Conservation (phyloP, 2,329 filamentous ascomycete species). For the Berkeleyomyces rouxiae region DNA sequence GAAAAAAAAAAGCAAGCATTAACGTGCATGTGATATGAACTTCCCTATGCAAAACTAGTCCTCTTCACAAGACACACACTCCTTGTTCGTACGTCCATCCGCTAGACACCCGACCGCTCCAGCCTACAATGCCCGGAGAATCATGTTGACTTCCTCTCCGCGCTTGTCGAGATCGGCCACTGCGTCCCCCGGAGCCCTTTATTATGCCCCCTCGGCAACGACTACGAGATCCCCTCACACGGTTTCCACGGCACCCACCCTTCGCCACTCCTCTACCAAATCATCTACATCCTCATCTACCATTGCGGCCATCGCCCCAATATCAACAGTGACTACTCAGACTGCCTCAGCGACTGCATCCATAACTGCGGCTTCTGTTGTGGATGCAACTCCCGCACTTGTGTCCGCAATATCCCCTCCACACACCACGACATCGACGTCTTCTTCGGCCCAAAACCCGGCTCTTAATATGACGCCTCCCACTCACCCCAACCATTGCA, state of each 20-base stretch:
- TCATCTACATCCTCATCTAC: slow-evolving; percentile 3
- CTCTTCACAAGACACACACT: background rate
- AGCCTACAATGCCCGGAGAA: slow-evolving; percentile 10
- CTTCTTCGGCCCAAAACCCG: background rate
- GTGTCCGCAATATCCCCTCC: background rate
- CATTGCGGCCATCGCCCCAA: background rate
- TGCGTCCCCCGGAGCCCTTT: slow-evolving; percentile 10
- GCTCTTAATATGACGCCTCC: background rate
- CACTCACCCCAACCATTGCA: background rate
- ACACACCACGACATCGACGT: background rate
- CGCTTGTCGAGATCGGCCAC: slow-evolving; percentile 11
- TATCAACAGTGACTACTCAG: background rate
- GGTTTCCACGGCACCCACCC: slow-evolving; percentile 1
- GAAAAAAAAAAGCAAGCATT: background rate
- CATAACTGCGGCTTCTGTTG: background rate
- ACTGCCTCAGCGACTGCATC: background rate
- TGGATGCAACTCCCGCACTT: background rate
- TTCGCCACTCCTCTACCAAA: slow-evolving; percentile 10
- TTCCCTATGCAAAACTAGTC: background rate
- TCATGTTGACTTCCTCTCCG: slow-evolving; percentile 14
- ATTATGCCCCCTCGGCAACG: slow-evolving; percentile 12
- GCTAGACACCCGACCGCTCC: background rate
- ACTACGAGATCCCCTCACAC: slow-evolving; percentile 10
- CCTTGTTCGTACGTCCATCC: background rate
- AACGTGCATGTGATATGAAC: background rate